These are phyloP conservation scores for Jatropha curcas DNA, from an alignment of 345 rosid species.

Conservation along the genomic window DNA sequence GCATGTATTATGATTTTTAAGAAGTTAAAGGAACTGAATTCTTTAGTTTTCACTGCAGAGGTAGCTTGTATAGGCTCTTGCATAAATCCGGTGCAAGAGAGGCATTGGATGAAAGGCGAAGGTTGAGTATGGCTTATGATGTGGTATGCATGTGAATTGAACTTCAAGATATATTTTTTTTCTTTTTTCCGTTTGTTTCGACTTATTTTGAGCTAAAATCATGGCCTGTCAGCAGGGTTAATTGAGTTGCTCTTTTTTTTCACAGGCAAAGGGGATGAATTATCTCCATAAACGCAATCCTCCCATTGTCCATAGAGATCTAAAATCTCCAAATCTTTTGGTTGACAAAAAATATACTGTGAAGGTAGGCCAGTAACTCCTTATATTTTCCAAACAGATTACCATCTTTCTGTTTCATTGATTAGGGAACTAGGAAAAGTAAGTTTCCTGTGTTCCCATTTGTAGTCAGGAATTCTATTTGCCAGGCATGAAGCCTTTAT, in stretches of 20 bases:
- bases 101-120: slow-evolving; percentile 85
- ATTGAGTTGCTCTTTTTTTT: slow-evolving; percentile 17
- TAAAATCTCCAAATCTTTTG: slow-evolving; percentile 96
- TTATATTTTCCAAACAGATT: background rate
- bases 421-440: background rate
- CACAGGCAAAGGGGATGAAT: slow-evolving; percentile 99
- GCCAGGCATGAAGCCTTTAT: background rate
- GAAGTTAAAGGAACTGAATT: slow-evolving; percentile 24
- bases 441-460: background rate
- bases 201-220: background rate
- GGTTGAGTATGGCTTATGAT: slow-evolving; percentile 95
- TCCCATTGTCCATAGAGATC: slow-evolving; percentile 95
- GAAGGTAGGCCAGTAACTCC: slow-evolving; percentile 48
- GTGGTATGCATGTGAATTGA: slow-evolving; percentile 58
- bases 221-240: slow-evolving; percentile 6
- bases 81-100: slow-evolving; percentile 87
- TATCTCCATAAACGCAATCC: slow-evolving; percentile 95
- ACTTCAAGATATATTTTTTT: background rate
- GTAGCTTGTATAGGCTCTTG: slow-evolving; percentile 93
- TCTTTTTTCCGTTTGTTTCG: background rate
- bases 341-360: slow-evolving; percentile 98
- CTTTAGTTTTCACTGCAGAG: slow-evolving; percentile 56
- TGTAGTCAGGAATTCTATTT: background rate
- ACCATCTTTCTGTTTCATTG: slow-evolving; percentile 5
- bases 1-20: background rate